Evolutionary conservation across 2,329 filamentous ascomycete genomes (phyloP).

Genomic region (Akanthomyces muscarius): DNA sequence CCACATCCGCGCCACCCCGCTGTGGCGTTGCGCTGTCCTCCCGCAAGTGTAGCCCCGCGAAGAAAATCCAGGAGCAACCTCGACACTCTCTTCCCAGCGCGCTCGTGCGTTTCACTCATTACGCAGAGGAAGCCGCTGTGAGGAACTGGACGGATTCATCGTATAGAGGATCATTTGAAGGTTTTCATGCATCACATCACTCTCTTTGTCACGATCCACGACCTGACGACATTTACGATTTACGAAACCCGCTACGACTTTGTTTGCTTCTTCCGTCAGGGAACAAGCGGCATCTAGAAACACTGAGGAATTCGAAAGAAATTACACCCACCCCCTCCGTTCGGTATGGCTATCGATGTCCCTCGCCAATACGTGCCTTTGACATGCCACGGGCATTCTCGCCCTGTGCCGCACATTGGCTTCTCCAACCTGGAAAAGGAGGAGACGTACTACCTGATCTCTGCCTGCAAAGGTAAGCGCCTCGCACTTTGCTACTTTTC

Average conservation of each 20-base stretch:
- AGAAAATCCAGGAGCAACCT: conserved; percentile 18
- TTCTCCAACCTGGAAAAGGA: conserved; percentile 83
- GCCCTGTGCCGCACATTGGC: conserved; percentile 84
- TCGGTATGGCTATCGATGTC: conserved; percentile 33
- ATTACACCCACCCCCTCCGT: neutral
- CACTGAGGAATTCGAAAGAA: neutral
- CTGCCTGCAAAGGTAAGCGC: conserved; percentile 75
- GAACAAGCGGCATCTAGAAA: neutral
- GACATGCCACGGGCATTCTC: conserved; percentile 91
- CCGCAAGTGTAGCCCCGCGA: conserved; percentile 6
- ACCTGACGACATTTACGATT: conserved; percentile 13
- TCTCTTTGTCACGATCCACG: neutral
- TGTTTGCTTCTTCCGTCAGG: neutral
- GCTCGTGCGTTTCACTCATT: conserved; percentile 16
- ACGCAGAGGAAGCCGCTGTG: conserved; percentile 17
- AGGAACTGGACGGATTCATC: conserved; percentile 2
- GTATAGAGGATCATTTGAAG: neutral
- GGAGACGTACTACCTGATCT: conserved; percentile 86
- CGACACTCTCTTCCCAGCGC: conserved; percentile 11
- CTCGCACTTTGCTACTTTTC: conserved; percentile 12
- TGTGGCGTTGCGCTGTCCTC: conserved; percentile 2
- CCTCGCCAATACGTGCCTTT: conserved; percentile 70
- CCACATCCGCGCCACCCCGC: neutral
- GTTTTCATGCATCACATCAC: neutral
- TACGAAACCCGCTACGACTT: conserved; percentile 12